Base-by-base conservation (phyloP, 2,329 filamentous ascomycete species). In the Xylaria sp. region DNA sequence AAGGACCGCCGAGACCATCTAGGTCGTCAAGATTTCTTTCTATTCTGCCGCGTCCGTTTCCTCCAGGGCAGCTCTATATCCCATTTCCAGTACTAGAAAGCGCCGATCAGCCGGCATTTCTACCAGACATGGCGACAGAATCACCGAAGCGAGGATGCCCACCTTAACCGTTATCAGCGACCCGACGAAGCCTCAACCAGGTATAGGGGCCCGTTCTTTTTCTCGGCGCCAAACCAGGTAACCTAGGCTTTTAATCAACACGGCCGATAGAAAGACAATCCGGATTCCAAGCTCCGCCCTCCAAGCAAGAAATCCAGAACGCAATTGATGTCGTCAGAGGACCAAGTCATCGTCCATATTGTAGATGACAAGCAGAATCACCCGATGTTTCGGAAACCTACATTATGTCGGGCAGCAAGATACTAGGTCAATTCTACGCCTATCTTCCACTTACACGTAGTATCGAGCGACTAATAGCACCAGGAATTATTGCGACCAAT, bases 101-200 rank as follows among this genome's bases (percentile, higher is more conserved):
- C 53, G 63, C 50, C 44, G 59, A 69, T 69, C 66, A 54, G 23
- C 51, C 50, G 55, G 55, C 32, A 32, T 58, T 54, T 58, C 60
- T 69, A 8, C 64, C 25, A 42, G 59, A 54, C 32, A 37, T 21
- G 53, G 51, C 9, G 25, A 54, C 53, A 21, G 27, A 21, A 54
- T 21, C 37, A 67, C 50, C 27, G n/a, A 61, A 51, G 51, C 60
- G 44, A 42, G 55, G 44, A 57, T 51, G 61, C 62, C 48, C 57
- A 64, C 57, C 61, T 68, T 66, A 68, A 59, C 68, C 65, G 61
- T 62, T 68, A 65, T 68, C 65, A 63, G 61, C 35, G 51, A 47
- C 35, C 27, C 42, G 23, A 44, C 54, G 12, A 62, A 44, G 55
- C 60, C 37, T 63, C 48, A 18, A 42, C 58, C 27, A 48, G 16